Evolutionary conservation across 1,284 basidiomycete genomes (phyloP).

Genomic region (Golubevia sp.): DNA sequence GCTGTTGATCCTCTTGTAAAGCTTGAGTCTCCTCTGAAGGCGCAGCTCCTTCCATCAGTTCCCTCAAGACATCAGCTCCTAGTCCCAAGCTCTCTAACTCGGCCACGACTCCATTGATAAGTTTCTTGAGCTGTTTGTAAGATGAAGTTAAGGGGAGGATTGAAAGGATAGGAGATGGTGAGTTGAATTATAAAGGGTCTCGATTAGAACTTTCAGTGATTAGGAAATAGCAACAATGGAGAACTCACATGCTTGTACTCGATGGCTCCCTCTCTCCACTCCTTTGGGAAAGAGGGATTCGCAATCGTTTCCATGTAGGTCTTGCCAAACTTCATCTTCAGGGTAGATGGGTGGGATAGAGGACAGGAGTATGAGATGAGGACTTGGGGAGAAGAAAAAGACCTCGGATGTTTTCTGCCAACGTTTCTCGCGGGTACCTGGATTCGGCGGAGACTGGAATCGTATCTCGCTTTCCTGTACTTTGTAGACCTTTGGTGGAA

Average conservation of each 20-base stretch:
- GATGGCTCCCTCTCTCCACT: conserved; percentile 77
- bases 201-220: background rate
- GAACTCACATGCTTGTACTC: conserved; percentile 77
- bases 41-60: conserved; percentile 62
- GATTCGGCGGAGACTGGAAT: too few species aligned
- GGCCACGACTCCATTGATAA: conserved; percentile 82
- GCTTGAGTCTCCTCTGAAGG: conserved; percentile 14
- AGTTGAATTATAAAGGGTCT: background rate
- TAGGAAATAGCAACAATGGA: background rate
- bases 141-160: background rate
- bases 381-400: too few species aligned
- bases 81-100: conserved; percentile 82
- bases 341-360: too few species aligned
- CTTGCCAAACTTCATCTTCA: conserved; percentile 79
- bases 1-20: too few species aligned
- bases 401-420: too few species aligned
- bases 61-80: conserved; percentile 68
- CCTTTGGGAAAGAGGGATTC: conserved; percentile 71
- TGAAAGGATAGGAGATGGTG: too few species aligned
- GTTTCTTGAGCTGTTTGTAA: conserved; percentile 77
- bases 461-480: too few species aligned
- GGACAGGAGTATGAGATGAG: too few species aligned
- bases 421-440: too few species aligned
- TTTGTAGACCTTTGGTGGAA: too few species aligned
- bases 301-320: conserved; percentile 73